Evolutionary conservation across 1,139 yeast genomes (phyloP).

Genomic region (Barnettozyma hawaiiensis): DNA sequence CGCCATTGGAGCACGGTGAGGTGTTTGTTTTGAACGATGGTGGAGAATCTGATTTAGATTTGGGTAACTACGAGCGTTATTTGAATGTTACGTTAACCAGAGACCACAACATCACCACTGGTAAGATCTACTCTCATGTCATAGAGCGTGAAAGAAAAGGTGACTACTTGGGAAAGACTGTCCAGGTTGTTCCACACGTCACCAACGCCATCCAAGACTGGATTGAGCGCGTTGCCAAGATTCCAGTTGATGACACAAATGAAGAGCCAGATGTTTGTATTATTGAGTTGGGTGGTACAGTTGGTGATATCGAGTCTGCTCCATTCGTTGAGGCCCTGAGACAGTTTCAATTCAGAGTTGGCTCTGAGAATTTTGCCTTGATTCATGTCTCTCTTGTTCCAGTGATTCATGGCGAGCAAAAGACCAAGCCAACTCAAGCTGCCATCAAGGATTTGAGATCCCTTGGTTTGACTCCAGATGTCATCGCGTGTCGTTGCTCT

Average conservation of each 20-base stretch:
- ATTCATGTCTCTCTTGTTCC: constrained; percentile 97
- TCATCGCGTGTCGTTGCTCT: constrained; percentile 96
- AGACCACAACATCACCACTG: constrained; percentile 96
- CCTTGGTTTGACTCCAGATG: constrained; percentile 89
- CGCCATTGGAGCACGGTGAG: constrained; percentile 98
- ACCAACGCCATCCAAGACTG: constrained; percentile 98
- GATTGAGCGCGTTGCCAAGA: constrained; percentile 87
- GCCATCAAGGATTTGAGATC: constrained; percentile 96
- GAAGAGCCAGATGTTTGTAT: constrained; percentile 90
- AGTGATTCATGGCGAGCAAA: constrained; percentile 96
- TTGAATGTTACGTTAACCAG: constrained; percentile 86
- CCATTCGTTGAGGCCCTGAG: constrained; percentile 98
- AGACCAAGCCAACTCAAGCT: constrained; percentile 98
- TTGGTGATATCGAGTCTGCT: constrained; percentile 98
- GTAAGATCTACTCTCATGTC: constrained; percentile 91
- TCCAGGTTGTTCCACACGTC: constrained; percentile 96
- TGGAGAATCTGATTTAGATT: constrained; percentile 96
- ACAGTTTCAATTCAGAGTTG: constrained; percentile 97
- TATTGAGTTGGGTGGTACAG: constrained; percentile 97
- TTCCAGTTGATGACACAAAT: constrained; percentile 92
- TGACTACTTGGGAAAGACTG: constrained; percentile 98
- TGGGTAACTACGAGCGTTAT: constrained; percentile 97
- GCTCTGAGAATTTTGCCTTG: constrained; percentile 86
- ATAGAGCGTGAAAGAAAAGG: constrained; percentile 95
- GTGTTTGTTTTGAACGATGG: constrained; percentile 97